These are phyloP conservation scores for Tripidium arundinaceum DNA, from an alignment of 202 grass and related monocot genomes.

Conservation along the genomic window DNA sequence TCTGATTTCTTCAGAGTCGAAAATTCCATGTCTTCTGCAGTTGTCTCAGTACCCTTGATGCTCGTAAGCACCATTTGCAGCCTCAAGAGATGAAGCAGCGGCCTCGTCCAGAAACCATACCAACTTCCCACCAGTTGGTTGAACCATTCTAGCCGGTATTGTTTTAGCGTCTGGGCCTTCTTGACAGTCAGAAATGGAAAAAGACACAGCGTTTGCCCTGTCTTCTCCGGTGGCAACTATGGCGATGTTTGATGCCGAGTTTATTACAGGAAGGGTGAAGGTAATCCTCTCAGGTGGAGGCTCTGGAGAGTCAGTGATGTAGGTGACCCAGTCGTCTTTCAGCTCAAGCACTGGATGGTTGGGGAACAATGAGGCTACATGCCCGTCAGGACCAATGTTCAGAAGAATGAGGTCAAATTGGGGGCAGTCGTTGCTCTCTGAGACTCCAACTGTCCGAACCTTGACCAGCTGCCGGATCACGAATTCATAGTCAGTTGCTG, in stretches of 20 bases:
- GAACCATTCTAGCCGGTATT: constrained; percentile 65
- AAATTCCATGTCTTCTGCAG: neutral
- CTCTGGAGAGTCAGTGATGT: constrained; percentile 81
- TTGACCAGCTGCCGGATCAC: constrained; percentile 86
- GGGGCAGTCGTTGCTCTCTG: constrained; percentile 67
- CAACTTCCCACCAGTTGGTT: constrained; percentile 66
- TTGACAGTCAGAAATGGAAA: constrained; percentile 33
- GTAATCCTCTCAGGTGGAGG: constrained; percentile 92
- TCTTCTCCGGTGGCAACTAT: constrained; percentile 65
- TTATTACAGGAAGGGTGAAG: constrained; percentile 90
- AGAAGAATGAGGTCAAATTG: constrained; percentile 92
- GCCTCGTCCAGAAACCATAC: constrained; percentile 85
- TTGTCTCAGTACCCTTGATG: constrained; percentile 24
- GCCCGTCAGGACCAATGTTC: constrained; percentile 60
- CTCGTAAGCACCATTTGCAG: neutral
- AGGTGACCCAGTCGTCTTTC: constrained; percentile 86
- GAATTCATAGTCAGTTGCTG: constrained; percentile 78
- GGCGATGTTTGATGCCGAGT: constrained; percentile 80
- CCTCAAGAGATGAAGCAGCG: constrained; percentile 39
- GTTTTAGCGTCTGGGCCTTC: constrained; percentile 26
- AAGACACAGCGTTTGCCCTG: constrained; percentile 37
- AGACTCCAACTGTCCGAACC: constrained; percentile 56
- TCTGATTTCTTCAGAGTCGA: no score
- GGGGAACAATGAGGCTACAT: constrained; percentile 85
- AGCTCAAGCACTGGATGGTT: constrained; percentile 55